Evolutionary conservation across 2,329 filamentous ascomycete genomes (phyloP), one percentile per base, ranked within the genome.

Genomic region (Rhynchosporium agropyri): DNA sequence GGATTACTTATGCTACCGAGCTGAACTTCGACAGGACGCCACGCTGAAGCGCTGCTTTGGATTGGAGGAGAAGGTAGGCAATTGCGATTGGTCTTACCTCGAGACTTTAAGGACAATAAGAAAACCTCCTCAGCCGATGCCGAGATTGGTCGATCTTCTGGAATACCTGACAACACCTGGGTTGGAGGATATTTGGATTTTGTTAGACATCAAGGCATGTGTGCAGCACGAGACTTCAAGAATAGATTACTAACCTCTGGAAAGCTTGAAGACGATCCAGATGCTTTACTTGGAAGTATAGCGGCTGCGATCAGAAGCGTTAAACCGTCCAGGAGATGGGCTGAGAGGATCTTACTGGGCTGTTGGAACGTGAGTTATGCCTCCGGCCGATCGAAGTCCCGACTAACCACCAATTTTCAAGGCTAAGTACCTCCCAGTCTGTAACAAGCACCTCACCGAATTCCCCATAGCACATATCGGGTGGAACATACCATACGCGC

Each of bases 191-290:
- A 80, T 93, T 9, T 97, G 93, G 93, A 71, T 95, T 5, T 76
- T 97, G 65, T 79, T 98, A 3, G 94, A 98, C 74, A 91, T 98
- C 74, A 98, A 97, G 80, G 88, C 91, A 75, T 55, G 50, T n/a
- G 43, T 31, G 38, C 15, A 40, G 48, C 6, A 20, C 29, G 0
- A 36, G 36, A 61, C 28, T 33, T 33, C 43, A 1, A 43, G 15
- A 4, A 13, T 6, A 55, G 15, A 28, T 53, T 1, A 50, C 49
- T 59, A 31, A 60, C 28, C 0, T 6, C 26, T 56, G 13, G 28
- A 46, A 65, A 90, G 86, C 81, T 86, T 31, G 86, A 92, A 70
- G 89, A 93, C 72, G 79, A 90, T 66, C 78, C 89, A 0, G 82
- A 87, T 15, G 81, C 86, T 48, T 81, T 97, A n/a, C 86, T 97